Evolutionary conservation across 2,329 filamentous ascomycete genomes (phyloP).

Genomic region (Penicillium nordicum): DNA sequence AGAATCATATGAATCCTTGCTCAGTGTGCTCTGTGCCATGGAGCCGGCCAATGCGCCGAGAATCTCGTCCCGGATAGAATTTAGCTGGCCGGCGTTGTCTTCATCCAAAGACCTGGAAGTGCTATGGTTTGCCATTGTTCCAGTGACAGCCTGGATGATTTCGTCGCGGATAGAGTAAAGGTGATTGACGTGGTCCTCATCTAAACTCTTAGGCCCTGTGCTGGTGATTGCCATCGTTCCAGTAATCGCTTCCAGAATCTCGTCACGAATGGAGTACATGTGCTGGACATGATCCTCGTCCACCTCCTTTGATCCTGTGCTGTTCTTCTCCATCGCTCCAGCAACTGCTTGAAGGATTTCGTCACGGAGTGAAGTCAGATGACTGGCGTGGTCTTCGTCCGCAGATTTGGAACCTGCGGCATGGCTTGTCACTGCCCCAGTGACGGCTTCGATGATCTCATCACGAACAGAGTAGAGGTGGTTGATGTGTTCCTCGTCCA

Average conservation of each 20-base stretch:
- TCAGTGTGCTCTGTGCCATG: constrained; percentile 31
- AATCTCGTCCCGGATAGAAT: constrained; percentile 32
- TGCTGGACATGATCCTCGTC: constrained; percentile 9
- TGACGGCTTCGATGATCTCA: constrained; percentile 31
- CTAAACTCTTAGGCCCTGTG: background rate
- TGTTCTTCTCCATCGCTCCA: constrained; percentile 23
- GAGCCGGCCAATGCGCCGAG: constrained; percentile 33
- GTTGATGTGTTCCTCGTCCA: constrained; percentile 23
- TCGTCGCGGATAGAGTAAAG: constrained; percentile 15
- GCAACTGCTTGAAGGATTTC: constrained; percentile 31
- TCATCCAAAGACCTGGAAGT: constrained; percentile 20
- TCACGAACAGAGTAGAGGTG: constrained; percentile 27
- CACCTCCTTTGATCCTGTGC: constrained; percentile 16
- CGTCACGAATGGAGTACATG: constrained; percentile 40
- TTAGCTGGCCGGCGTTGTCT: constrained; percentile 30
- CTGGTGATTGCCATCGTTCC: constrained; percentile 4
- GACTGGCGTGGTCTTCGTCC: constrained; percentile 18
- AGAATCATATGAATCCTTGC: constrained; percentile 30
- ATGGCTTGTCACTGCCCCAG: constrained; percentile 24
- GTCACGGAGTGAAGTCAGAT: constrained; percentile 27
- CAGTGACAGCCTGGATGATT: constrained; percentile 28
- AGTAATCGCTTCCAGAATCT: constrained; percentile 60
- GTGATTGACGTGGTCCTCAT: constrained; percentile 13
- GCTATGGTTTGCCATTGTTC: constrained; percentile 1
- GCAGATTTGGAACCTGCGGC: constrained; percentile 17